Evolutionary conservation across 2,329 filamentous ascomycete genomes (phyloP), one percentile per base, ranked within the genome.

Genomic region (Cladophialophora exuberans): DNA sequence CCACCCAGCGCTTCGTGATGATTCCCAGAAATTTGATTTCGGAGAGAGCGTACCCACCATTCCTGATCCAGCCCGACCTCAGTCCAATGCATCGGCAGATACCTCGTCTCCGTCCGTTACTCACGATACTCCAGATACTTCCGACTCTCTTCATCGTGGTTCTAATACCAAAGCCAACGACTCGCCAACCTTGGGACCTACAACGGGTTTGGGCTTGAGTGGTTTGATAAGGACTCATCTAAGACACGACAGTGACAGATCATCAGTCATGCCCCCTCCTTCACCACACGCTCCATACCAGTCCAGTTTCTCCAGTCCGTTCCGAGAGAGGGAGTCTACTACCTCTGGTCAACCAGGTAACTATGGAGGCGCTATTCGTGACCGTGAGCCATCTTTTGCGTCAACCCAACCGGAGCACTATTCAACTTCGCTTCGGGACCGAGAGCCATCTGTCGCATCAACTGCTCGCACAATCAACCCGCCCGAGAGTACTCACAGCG

Each of bases 211-310:
- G 15, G 90, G 89, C 1, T 77, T 97, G 13, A 93, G 87, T 65
- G 88, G 88, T 1, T 82, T 96, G 77, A 86, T 96, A 41, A 84
- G 88, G 26, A 87, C 92, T 59, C 94, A 97, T 75, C 75, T 97
- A 35, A 85, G 94, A 46, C 84, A 84, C 28, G 84, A 87, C 60
- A 97, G 93, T 72, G 87, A 86, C 55, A 81, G 84, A 11, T 97
- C 93, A 1, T 95, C 90, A 0, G 79, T 94, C 22, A 90, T 90
- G 62, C 83, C 82, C 22, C 74, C 73, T 52, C 73, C 72, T 20
- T 76, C 75, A 7, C 74, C 70, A n/a, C 46, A 31, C 30, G 28
- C 33, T 38, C 52, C 36, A 15, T 31, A 25, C n/a, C 36, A 43
- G 22, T 45, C 33, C 4, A 36, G 41, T 15, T 26, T 43, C 17